Conservation (phyloP, 192 early-diverging fungal genomes). For the Irineochytrium annulatum region DNA sequence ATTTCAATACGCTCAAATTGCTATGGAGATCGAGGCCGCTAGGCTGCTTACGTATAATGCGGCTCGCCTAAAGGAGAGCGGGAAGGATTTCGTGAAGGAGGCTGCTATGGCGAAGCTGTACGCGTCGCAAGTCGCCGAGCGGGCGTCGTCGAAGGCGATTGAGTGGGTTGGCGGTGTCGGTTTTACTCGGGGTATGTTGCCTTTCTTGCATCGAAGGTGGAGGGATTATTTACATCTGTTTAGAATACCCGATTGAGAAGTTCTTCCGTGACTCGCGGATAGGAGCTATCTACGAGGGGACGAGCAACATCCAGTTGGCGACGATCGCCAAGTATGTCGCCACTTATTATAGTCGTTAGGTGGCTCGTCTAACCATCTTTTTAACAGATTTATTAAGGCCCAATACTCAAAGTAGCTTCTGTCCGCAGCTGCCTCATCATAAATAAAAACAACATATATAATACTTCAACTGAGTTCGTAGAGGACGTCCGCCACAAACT, state of each 20-base stretch:
- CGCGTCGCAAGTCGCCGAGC: slow-evolving; percentile 91
- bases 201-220: slow-evolving; percentile 11
- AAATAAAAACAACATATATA: too few relatives aligned
- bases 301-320: slow-evolving; percentile 95
- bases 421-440: too few relatives aligned
- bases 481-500: slow-evolving; percentile 13
- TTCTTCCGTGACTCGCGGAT: slow-evolving; percentile 97
- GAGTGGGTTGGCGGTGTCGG: slow-evolving; percentile 99
- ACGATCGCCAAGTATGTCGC: slow-evolving; percentile 91
- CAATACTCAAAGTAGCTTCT: slow-evolving; percentile 37
- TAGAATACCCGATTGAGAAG: slow-evolving; percentile 77
- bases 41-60: slow-evolving; percentile 96
- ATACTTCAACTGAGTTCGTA: too few relatives aligned
- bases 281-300: slow-evolving; percentile 92
- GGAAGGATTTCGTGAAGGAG: slow-evolving; percentile 87
- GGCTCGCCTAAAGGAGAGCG: slow-evolving; percentile 89
- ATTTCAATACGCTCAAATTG: slow-evolving; percentile 77
- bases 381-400: slow-evolving; percentile 35
- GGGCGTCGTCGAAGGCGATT: slow-evolving; percentile 79
- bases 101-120: slow-evolving; percentile 99
- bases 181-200: slow-evolving; percentile 72
- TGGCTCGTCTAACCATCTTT: too few relatives aligned
- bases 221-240: background rate
- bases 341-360: too few relatives aligned
- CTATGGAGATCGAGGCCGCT: slow-evolving; percentile 94